Base-by-base conservation (phyloP, 768 basidiomycete species). In the Rhizopogon vinicolor region DNA sequence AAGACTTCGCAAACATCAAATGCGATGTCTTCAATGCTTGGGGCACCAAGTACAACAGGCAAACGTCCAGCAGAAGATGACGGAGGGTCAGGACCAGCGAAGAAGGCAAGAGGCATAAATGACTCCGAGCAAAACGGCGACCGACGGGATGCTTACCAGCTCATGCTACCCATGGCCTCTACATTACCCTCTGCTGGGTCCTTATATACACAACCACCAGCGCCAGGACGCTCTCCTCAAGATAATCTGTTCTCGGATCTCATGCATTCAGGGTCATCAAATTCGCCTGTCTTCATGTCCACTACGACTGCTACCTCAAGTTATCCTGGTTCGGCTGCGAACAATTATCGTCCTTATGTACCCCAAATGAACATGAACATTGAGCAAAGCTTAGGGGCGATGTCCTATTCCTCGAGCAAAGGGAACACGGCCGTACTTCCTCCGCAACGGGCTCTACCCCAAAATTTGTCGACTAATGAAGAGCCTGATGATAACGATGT, bases 251-350 rank as follows among this genome's bases (percentile, higher is more conserved):
- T 89, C 57, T 74, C 80, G 12, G 85, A 86, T 25, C 74, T 87
- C 14, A 78, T 87, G 67, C 81, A 82, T 51, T 73, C 71, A 35
- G 71, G 76, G 60, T 75, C 59, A 65, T 74, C 63, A 5, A 75
- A 71, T 44, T 85, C 86, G 5, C 78, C 84, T n/a, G 82, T 87
- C 74, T 87, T 86, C 62, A 76, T 81, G 65, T 75, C 77, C 28
- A 66, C 78, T 18, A 64, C 82, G 1, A 66, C 78, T 1, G 63
- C 78, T 2, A 64, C 67, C 44, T 62, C 79, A 39, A 59, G 69
- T 19, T 84, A 81, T 67, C 63, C 76, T 44, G 63, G 78, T 4
- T 65, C 75, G n/a, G 45, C 65, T 0, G 62, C 68, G 12, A 70
- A 62, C 50, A 65, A 66, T 54, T 68, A 72, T 57, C 67, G 66